Evolutionary conservation across 176 grass and related monocot species (phyloP).

Genomic region (Cenchrus americanus): DNA sequence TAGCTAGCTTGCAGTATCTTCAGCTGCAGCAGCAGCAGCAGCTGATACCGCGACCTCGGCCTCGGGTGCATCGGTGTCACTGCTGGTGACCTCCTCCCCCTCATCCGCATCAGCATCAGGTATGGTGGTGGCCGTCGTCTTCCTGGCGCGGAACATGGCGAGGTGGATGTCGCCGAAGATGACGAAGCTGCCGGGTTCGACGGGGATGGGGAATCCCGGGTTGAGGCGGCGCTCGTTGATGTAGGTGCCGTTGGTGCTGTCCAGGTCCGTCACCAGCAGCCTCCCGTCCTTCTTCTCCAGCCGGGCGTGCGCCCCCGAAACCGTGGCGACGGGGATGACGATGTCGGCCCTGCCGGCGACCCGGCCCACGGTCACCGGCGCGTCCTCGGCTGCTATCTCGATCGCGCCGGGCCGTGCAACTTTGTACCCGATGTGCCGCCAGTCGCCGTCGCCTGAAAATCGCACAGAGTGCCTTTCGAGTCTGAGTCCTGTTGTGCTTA

Average conservation of each 20-base stretch:
- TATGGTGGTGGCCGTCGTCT: conserved; percentile 1
- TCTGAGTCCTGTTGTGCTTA: neutral
- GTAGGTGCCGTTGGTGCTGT: conserved; percentile 88
- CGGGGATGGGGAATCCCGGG: conserved; percentile 47
- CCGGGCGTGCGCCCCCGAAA: conserved; percentile 72
- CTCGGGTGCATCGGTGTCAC: neutral
- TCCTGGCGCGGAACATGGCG: conserved; percentile 74
- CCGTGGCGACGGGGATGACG: conserved; percentile 79
- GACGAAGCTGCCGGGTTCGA: conserved; percentile 53
- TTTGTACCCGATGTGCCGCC: conserved; percentile 73
- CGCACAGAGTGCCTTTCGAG: too few species aligned
- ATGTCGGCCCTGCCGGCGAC: conserved; percentile 68
- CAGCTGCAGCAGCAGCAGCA: conserved; percentile 10
- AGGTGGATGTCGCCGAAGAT: conserved; percentile 76
- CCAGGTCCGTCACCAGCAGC: conserved; percentile 74
- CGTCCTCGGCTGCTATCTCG: conserved; percentile 64
- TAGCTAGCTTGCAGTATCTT: conserved; percentile 43
- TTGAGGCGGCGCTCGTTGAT: conserved; percentile 69
- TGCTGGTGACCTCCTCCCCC: conserved; percentile 31
- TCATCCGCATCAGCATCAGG: neutral
- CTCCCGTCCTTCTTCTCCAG: conserved; percentile 69
- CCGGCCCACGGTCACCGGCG: conserved; percentile 65
- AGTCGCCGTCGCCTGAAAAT: conserved; percentile 76
- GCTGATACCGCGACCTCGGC: conserved; percentile 36
- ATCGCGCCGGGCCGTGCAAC: conserved; percentile 70